phyloP scores from a whole-genome alignment of 345 rosid genomes.

The Luvunga scandens region DNA sequence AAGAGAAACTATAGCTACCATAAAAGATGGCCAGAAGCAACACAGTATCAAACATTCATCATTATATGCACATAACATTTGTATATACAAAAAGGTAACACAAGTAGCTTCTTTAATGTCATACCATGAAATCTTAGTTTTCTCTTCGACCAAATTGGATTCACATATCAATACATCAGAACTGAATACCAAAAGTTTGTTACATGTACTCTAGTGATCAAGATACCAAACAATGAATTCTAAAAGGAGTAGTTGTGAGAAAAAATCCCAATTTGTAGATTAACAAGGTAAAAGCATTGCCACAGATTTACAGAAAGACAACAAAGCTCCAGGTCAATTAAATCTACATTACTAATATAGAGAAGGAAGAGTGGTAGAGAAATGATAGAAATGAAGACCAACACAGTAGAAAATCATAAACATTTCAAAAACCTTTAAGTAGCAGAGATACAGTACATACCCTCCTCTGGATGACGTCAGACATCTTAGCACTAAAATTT shows the following conservation, averaged over 20 bases:
- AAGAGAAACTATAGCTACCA: not conserved
- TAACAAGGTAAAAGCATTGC: not conserved
- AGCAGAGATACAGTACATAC: constrained; percentile 38
- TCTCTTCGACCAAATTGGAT: not conserved
- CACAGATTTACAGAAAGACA: not conserved
- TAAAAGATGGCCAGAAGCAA: not conserved
- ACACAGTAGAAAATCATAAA: not conserved
- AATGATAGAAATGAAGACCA: not conserved
- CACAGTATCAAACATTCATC: not conserved
- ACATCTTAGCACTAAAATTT: constrained; percentile 56
- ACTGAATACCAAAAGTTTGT: not conserved
- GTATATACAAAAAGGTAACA: not conserved
- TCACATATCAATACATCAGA: not conserved
- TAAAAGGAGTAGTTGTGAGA: not conserved
- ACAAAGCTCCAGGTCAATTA: not conserved
- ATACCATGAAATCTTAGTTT: not conserved
- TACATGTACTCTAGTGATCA: not conserved
- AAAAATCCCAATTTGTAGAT: not conserved
- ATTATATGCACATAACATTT: not conserved
- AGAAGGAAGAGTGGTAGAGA: not conserved
- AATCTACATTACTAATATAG: not conserved
- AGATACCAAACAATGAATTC: constrained; percentile 3
- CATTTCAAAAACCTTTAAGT: not conserved
- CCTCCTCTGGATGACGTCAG: constrained; percentile 80
- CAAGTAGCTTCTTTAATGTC: not conserved